Evolutionary conservation across 257 asterid species (phyloP), one percentile per base, ranked within the genome.

Genomic region (Vinca minor): DNA sequence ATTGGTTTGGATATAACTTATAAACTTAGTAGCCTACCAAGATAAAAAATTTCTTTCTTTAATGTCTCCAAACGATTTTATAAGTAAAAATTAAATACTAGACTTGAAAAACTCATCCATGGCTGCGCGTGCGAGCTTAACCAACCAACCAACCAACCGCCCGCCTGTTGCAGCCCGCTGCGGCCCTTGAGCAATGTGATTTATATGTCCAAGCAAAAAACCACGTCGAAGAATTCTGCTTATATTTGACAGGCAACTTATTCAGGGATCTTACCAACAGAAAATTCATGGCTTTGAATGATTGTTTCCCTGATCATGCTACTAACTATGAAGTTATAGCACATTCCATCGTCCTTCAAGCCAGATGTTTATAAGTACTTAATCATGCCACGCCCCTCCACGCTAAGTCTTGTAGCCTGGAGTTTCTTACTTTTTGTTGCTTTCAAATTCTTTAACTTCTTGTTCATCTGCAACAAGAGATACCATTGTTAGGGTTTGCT

Each of bases 341-440:
- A 34, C 14, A 38, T 3, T n/a, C 21, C 26, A 11, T 28, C 17
- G 26, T 59, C 52, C 17, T 49, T 62, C 52, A 29, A 17, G 34
- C 62, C 11, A 38, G 26, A 15, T 26, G 13, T 21, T 74, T 74
- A 92, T 34, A 92, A 84, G 71, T 92, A 92, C 70, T 92, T 92
- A 53, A 89, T 85, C 98, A 92, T 92, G 61, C 95, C 95, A 39
- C 97, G 98, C 21, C 96, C 96, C 83, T 87, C 96, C 73, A 82
- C 96, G 1, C 98, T 89, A 71, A 87, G 87, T 72, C 84, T 92
- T 11, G 97, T 82, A 14, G 98, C 98, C 81, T 92, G 98, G 18
- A 92, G 85, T 66, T 85, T 86, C 88, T 79, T 89, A 67, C 84
- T 73, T 78, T 89, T 89, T 0, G 95, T 89, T 31, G 96, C 88